phyloP scores from a whole-genome alignment of 441 rosid species.

The Isatis lusitanica region DNA sequence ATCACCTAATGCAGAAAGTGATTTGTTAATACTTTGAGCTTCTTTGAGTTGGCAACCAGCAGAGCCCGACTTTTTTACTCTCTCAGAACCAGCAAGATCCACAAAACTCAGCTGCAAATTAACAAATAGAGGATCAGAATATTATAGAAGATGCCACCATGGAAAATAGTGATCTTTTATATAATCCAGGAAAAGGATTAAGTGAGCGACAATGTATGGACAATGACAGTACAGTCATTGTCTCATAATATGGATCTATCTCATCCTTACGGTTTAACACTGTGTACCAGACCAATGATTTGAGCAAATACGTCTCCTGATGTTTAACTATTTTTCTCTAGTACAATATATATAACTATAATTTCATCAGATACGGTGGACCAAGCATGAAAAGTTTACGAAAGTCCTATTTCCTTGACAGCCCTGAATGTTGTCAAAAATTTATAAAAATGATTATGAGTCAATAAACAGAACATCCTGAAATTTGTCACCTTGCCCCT shows the following conservation, averaged over 20 bases:
- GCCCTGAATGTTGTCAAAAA: not conserved
- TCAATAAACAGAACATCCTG: not conserved
- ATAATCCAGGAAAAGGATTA: too few relatives aligned
- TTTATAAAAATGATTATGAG: not conserved
- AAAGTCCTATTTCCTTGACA: constrained; percentile 3
- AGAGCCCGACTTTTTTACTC: constrained; percentile 91
- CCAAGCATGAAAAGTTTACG: not conserved
- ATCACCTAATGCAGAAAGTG: constrained; percentile 95
- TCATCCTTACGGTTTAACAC: not conserved
- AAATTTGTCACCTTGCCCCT: constrained; percentile 72
- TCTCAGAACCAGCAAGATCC: constrained; percentile 97
- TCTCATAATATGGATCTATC: not conserved
- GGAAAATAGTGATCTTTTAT: not conserved
- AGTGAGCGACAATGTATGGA: not conserved
- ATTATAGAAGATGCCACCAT: constrained; percentile 1
- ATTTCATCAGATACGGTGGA: not conserved
- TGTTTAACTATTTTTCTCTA: not conserved
- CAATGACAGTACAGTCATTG: not conserved
- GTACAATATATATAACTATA: not conserved
- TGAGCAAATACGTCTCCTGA: not conserved
- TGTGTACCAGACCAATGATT: not conserved
- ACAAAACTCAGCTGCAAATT: constrained; percentile 83
- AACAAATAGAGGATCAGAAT: not conserved
- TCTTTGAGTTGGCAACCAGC: constrained; percentile 81
- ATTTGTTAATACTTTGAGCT: constrained; percentile 95